These are phyloP conservation scores for Cutaneotrichosporon dermatis DNA, from an alignment of 1,284 basidiomycete species.

Conservation along the genomic window DNA sequence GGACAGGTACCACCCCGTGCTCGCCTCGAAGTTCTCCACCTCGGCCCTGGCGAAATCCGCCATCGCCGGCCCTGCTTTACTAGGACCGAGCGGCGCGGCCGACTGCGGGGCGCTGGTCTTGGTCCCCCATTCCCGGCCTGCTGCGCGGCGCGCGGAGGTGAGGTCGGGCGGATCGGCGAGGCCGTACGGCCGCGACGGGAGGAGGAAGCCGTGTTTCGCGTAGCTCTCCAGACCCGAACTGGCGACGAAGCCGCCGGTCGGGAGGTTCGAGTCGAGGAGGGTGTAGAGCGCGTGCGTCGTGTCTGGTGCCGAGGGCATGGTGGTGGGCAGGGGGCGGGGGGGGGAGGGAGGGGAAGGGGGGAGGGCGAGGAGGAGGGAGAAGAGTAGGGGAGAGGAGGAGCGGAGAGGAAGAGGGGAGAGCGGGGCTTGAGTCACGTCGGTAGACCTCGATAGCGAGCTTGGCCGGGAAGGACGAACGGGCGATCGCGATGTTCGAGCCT, in stretches of 20 bases:
- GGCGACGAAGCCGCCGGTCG: slow-evolving; percentile 98
- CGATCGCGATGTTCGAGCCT: no score
- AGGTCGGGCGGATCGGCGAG: background rate
- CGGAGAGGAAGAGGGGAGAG: no score
- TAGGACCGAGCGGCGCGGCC: slow-evolving; percentile 11
- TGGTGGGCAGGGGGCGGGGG: no score
- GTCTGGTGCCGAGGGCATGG: background rate
- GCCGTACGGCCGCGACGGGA: background rate
- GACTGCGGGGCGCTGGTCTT: background rate
- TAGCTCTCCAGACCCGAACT: slow-evolving; percentile 87
- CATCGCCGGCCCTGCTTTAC: slow-evolving; percentile 9
- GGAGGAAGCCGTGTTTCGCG: slow-evolving; percentile 66
- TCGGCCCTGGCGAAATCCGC: slow-evolving; percentile 44
- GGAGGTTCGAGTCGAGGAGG: slow-evolving; percentile 90
- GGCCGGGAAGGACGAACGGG: no score
- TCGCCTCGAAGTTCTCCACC: slow-evolving; percentile 62
- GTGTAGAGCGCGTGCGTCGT: slow-evolving; percentile 42
- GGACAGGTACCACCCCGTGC: slow-evolving; percentile 69
- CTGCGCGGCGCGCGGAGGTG: background rate
- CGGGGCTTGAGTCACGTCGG: no score
- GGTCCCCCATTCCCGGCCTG: background rate
- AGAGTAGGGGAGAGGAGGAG: no score
- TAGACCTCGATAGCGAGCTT: no score
- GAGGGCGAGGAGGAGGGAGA: no score
- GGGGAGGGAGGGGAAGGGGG: no score